Base-by-base conservation (phyloP, 2,329 filamentous ascomycete genomes). In the Penicillium sp. region DNA sequence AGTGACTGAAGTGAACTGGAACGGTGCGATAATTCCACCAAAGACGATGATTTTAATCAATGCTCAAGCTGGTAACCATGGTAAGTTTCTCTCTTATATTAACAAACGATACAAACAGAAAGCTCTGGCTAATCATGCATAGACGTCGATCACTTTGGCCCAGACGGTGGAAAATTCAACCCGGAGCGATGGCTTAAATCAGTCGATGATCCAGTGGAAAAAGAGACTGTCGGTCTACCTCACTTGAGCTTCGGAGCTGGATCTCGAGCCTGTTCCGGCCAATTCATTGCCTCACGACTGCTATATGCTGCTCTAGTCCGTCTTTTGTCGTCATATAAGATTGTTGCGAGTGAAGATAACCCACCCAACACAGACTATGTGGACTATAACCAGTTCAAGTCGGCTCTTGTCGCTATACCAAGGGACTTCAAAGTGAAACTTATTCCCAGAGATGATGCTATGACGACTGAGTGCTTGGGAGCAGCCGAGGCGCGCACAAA, bases 21-120 rank as follows among this genome's bases (percentile, higher is more conserved):
- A 87, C 23, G 82, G 82, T 9, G 77, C 83, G 1, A 72, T 80
- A 2, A 88, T 92, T 47, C 89, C 88, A 0, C 79, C 87, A 0
- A 85, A 86, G 7, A 91, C 87, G 0, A 89, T 86, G 40, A 87
- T 91, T 60, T 87, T 90, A 69, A 84, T 91, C 83, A 90, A 85
- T 62, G 84, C 86, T 1, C 88, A 87, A 67, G 86, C 84, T 0
- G 86, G 85, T 2, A 81, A 90, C 67, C 88, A 87, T 26, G 67
- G 90, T 63, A 16, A 35, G 30, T 35, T 35, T 16, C 30, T 35
- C 30, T 35, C 12, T 35, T 16, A 16, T 16, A 33, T n/a, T n/a
- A n/a, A n/a, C 12, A 16, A 35, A 16, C 30, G 30, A 35, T 16
- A 35, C 5, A 5, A 16, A 14, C 14, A 35, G 30, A 16, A 35